Evolutionary conservation across 2,329 filamentous ascomycete species (phyloP).

Genomic region (Amylocarpus encephaloides): DNA sequence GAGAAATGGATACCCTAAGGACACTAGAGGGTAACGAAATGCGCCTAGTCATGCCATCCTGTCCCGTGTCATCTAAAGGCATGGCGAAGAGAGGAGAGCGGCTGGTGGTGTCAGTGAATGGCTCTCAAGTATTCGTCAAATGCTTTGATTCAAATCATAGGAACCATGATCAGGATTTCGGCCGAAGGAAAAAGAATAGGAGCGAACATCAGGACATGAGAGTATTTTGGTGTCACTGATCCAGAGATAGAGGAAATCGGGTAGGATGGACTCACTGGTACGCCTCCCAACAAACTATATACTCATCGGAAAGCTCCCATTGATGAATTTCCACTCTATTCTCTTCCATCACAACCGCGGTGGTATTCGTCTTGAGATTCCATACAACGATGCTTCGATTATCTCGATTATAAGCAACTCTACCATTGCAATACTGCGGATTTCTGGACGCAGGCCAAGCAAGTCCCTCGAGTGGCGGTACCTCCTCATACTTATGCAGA

Average conservation of each 20-base stretch:
- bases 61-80: not conserved
- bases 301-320: constrained; percentile 20
- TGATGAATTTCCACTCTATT: constrained; percentile 7
- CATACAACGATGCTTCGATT: constrained; percentile 9
- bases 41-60: not conserved
- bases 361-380: constrained; percentile 9
- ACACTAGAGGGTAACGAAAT: constrained; percentile 10
- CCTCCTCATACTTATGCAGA: not conserved
- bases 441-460: not conserved
- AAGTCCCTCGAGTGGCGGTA: not conserved
- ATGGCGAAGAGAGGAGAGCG: constrained; percentile 12
- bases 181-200: not conserved
- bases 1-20: constrained; percentile 5
- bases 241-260: not conserved
- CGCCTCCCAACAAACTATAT: constrained; percentile 9
- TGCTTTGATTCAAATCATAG: too few species aligned
- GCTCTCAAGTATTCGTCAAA: too few species aligned
- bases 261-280: constrained; percentile 6
- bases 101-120: not conserved
- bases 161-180: not conserved
- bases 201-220: too few species aligned
- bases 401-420: constrained; percentile 13
- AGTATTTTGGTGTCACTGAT: not conserved
- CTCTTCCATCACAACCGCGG: constrained; percentile 1
- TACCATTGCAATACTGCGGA: constrained; percentile 20